Evolutionary conservation across 495 filamentous ascomycete genomes (phyloP).

Genomic region (Penicillium fimorum): DNA sequence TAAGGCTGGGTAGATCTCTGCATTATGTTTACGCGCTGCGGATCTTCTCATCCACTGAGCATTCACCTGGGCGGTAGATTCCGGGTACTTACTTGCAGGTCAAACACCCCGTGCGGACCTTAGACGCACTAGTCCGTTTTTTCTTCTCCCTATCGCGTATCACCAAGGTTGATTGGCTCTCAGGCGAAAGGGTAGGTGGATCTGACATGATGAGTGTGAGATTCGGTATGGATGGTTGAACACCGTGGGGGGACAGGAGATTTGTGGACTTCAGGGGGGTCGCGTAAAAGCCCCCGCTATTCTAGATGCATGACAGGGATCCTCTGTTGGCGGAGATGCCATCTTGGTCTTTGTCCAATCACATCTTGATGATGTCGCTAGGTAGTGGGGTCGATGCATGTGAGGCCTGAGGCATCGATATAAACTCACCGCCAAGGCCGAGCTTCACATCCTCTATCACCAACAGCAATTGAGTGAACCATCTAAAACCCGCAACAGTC

Average conservation of each 20-base stretch:
- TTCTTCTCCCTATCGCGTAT: not conserved
- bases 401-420: slow-evolving; percentile 11
- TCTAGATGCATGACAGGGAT: not conserved
- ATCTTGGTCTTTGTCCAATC: not conserved
- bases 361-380: not conserved
- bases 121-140: slow-evolving; percentile 4
- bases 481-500: not conserved
- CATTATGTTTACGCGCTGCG: slow-evolving; percentile 1
- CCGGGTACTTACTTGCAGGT: slow-evolving; percentile 14
- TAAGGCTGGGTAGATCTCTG: not conserved
- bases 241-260: not conserved
- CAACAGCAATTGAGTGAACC: not conserved
- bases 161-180: slow-evolving; percentile 3
- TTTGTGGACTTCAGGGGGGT: slow-evolving; percentile 1
- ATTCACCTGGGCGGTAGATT: not conserved
- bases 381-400: not conserved
- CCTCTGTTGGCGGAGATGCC: not conserved
- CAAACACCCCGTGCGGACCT: slow-evolving; percentile 12
- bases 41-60: not conserved
- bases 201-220: not conserved
- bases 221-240: not conserved
- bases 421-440: slow-evolving; percentile 5
- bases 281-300: slow-evolving; percentile 8
- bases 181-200: not conserved
- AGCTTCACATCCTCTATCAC: not conserved